Conservation (phyloP, 148 eudicot genomes). For the Chenopodium formosanum region DNA sequence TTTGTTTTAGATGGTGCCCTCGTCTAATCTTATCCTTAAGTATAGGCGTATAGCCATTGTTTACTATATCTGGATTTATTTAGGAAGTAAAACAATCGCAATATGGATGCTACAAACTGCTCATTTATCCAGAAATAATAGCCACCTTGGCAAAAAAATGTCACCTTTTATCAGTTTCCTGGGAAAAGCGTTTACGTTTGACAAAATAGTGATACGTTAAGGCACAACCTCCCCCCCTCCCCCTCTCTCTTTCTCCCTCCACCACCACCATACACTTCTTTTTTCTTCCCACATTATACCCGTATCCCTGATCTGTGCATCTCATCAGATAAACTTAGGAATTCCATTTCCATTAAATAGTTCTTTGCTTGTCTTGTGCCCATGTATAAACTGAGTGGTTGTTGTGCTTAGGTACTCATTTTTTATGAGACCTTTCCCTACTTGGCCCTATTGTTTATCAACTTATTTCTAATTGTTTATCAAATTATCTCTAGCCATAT, state of each 20-base stretch:
- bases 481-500: not conserved
- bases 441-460: too few species aligned
- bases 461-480: too few species aligned
- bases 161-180: fast-evolving
- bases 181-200: not conserved
- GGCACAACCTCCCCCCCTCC: not conserved
- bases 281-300: not conserved
- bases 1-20: too few species aligned
- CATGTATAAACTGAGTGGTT: not conserved
- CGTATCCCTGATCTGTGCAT: not conserved
- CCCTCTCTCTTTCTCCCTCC: too few species aligned
- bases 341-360: not conserved
- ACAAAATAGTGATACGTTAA: not conserved
- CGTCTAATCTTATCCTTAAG: too few species aligned
- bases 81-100: too few species aligned
- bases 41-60: too few species aligned
- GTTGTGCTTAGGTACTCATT: not conserved
- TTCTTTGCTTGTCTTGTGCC: not conserved
- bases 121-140: not conserved
- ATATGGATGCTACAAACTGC: too few species aligned
- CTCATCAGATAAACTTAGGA: not conserved
- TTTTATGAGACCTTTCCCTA: not conserved
- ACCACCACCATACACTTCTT: too few species aligned
- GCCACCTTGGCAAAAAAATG: not conserved
- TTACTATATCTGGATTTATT: too few species aligned